phyloP scores from a whole-genome alignment of 129 eudicot species.

The Oenanthe sinensis region DNA sequence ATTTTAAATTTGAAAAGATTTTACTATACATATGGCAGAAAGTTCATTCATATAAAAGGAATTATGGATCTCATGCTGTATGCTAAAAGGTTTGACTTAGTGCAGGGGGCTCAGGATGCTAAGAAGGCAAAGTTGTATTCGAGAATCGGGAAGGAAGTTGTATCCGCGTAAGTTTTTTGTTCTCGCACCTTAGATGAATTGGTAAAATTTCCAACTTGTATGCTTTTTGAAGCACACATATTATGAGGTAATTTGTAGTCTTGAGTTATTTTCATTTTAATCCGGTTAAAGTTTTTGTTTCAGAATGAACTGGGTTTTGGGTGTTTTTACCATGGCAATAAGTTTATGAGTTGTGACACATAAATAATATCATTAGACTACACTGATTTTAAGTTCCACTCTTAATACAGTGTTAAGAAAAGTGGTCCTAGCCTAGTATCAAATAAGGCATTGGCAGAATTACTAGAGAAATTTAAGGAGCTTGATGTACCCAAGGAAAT shows the following conservation, averaged over 20 bases:
- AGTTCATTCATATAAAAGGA: neutral
- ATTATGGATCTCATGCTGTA: neutral
- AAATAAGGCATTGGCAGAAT: conserved; percentile 60
- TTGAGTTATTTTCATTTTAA: neutral
- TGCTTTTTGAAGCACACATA: too few relatives aligned
- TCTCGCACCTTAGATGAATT: neutral
- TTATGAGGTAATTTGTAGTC: neutral
- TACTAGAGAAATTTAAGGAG: conserved; percentile 77
- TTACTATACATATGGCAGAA: neutral
- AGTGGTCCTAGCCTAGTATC: conserved; percentile 77
- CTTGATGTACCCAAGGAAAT: conserved; percentile 90
- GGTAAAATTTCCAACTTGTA: neutral
- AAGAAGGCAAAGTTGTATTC: conserved; percentile 77
- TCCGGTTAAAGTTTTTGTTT: neutral
- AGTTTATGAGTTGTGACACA: neutral
- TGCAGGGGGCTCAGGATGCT: conserved; percentile 78
- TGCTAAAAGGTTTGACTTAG: neutral
- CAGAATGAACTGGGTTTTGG: neutral
- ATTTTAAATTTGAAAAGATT: neutral
- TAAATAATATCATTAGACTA: neutral
- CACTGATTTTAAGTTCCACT: neutral
- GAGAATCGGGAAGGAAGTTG: conserved; percentile 88
- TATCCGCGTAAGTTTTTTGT: conserved; percentile 69
- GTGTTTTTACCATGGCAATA: neutral
- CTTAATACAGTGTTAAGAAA: conserved; percentile 60